These are phyloP conservation scores for Somion occarium DNA, from an alignment of 1,284 basidiomycete genomes.

Conservation along the genomic window DNA sequence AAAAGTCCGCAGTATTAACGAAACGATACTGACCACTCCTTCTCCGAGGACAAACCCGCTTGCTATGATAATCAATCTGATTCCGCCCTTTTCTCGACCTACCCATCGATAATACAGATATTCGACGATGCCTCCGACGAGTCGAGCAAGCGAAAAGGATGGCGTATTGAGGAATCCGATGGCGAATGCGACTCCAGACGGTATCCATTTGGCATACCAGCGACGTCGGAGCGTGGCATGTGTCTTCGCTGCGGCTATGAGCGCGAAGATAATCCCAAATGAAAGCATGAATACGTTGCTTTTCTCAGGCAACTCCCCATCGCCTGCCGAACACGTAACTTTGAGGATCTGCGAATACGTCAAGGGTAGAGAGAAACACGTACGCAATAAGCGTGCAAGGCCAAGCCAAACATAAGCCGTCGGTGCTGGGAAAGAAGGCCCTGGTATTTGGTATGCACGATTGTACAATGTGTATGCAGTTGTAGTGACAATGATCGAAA, in stretches of 20 bases:
- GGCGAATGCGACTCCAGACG: constrained; percentile 86
- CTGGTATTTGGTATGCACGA: constrained; percentile 80
- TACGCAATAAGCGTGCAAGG: constrained; percentile 84
- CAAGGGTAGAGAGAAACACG: constrained; percentile 24
- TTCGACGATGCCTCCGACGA: constrained; percentile 85
- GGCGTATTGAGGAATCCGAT: constrained; percentile 95
- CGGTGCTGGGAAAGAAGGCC: constrained; percentile 90
- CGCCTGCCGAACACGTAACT: constrained; percentile 39
- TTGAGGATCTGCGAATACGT: constrained; percentile 4
- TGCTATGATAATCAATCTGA: constrained; percentile 82
- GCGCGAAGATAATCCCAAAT: constrained; percentile 70
- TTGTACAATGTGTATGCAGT: constrained; percentile 88
- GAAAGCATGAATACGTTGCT: constrained; percentile 77
- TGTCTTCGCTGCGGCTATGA: constrained; percentile 66
- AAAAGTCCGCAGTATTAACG: constrained; percentile 68
- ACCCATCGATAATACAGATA: constrained; percentile 56
- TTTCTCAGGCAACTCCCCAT: constrained; percentile 78
- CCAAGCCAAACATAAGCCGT: constrained; percentile 92
- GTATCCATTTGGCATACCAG: constrained; percentile 69
- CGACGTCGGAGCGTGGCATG: constrained; percentile 43
- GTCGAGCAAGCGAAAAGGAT: constrained; percentile 87
- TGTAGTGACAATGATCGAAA: constrained; percentile 86
- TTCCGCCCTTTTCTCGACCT: constrained; percentile 46
- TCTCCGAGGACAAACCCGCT: constrained; percentile 96
- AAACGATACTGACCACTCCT: constrained; percentile 83